Evolutionary conservation across 495 filamentous ascomycete species (phyloP), one percentile per base, ranked within the genome.

Genomic region (Articulospora tetracladia): DNA sequence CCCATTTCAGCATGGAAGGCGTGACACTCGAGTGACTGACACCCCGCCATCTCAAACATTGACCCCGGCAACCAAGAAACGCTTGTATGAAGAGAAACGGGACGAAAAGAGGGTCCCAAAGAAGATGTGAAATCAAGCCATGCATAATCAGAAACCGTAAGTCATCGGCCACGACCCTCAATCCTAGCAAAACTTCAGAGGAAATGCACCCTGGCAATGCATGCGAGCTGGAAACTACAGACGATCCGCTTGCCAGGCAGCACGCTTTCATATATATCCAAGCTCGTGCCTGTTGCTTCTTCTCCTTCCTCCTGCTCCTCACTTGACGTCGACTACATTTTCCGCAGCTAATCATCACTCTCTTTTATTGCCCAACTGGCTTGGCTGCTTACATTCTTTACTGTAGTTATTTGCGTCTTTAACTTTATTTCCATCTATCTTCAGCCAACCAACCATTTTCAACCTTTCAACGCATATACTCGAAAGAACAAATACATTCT

Each of bases 351-450:
- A 73, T 74, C 69, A 67, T 76, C 72, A 76, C 78, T 78, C 77
- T 80, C 80, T 76, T 76, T 76, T 70, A 72, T 72, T 62, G 67
- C 58, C 78, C 80, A 82, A 83, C 79, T 80, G 76, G 79, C 72
- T 82, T 80, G 78, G 78, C 76, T 80, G 77, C 76, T 81, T 81
- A 71, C 74, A 72, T 73, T 70, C 61, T 70, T 75, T 77, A 63
- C 65, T 74, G 62, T 66, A 72, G 71, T 69, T 73, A 74, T 72
- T 74, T 73, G 72, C 72, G 73, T 76, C 70, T 71, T 54, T 68
- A 65, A 65, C 62, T 65, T 68, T 68, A 68, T 64, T 44, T 67
- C 53, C 61, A 58, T 66, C 55, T 39, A 22, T 44, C 47, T 19
- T 54, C 55, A 53, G 51, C 24, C 25, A 28, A 46, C 44, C 53